phyloP scores from a whole-genome alignment of 1,139 yeast species.

The Martiniozyma asiatica region DNA sequence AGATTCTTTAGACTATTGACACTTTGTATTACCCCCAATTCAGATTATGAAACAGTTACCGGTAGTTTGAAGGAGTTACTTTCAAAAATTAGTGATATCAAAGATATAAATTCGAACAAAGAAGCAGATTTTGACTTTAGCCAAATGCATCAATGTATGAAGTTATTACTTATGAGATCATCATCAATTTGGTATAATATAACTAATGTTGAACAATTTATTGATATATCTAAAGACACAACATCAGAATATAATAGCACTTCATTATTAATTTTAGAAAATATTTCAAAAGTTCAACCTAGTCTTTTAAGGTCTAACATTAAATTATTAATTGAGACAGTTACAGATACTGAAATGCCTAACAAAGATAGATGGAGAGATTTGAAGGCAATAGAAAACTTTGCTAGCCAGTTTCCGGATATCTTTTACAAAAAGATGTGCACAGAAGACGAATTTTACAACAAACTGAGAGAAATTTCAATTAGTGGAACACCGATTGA shows the following conservation, averaged over 20 bases:
- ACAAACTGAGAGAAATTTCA: slow-evolving; percentile 26
- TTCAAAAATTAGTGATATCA: slow-evolving; percentile 39
- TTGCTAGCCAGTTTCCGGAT: slow-evolving; percentile 36
- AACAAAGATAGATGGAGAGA: slow-evolving; percentile 17
- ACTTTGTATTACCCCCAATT: slow-evolving; percentile 41
- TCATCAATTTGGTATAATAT: slow-evolving; percentile 54
- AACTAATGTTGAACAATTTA: slow-evolving; percentile 46
- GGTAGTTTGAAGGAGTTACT: slow-evolving; percentile 54
- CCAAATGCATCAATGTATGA: slow-evolving; percentile 41
- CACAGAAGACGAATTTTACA: slow-evolving; percentile 5
- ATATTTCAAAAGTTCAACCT: slow-evolving; percentile 53
- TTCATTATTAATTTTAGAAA: slow-evolving; percentile 44
- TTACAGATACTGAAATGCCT: slow-evolving; percentile 8
- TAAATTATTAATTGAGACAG: slow-evolving; percentile 31
- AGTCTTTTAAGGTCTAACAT: slow-evolving; percentile 53
- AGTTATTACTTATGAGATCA: slow-evolving; percentile 47
- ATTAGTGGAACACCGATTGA: slow-evolving; percentile 45
- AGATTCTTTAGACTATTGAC: slow-evolving; percentile 46
- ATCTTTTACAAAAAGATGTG: slow-evolving; percentile 9
- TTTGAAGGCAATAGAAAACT: slow-evolving; percentile 51
- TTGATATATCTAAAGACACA: slow-evolving; percentile 33
- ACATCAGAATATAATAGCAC: slow-evolving; percentile 23
- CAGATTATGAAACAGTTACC: slow-evolving; percentile 47
- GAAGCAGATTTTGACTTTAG: slow-evolving; percentile 26
- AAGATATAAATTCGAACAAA: slow-evolving; percentile 29